phyloP scores from a whole-genome alignment of 805 yeast species.

The Cyberlindnera mycetangii region DNA sequence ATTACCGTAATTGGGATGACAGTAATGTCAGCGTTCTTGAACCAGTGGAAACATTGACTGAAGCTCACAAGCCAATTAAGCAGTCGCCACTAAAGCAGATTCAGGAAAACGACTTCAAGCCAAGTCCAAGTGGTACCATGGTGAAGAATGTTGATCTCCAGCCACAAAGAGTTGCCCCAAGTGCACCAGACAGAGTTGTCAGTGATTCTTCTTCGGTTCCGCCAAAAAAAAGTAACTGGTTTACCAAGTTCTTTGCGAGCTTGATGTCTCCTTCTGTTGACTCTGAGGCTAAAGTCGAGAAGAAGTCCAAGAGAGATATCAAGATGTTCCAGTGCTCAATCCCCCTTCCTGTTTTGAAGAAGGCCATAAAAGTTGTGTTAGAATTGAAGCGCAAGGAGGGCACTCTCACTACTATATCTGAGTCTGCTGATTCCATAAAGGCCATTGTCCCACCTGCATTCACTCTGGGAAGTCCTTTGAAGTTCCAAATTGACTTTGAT shows the following conservation, averaged over 20 bases:
- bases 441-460: slow-evolving; percentile 47
- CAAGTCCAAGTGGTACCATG: slow-evolving; percentile 21
- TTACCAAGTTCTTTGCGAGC: slow-evolving; percentile 36
- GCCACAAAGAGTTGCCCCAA: slow-evolving; percentile 24
- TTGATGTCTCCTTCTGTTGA: slow-evolving; percentile 21
- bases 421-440: slow-evolving; percentile 40
- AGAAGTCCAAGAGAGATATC: slow-evolving; percentile 9
- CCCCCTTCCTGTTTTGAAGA: slow-evolving; percentile 22
- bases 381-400: slow-evolving; percentile 49
- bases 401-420: slow-evolving; percentile 43
- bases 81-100: slow-evolving; percentile 25
- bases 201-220: slow-evolving; percentile 19
- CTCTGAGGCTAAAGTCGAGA: slow-evolving; percentile 12
- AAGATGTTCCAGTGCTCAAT: slow-evolving; percentile 19
- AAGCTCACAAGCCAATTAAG: slow-evolving; percentile 12
- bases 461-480: slow-evolving; percentile 44
- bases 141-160: slow-evolving; percentile 7
- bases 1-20: slow-evolving; percentile 10
- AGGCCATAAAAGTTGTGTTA: slow-evolving; percentile 36
- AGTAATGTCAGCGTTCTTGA: not conserved
- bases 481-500: slow-evolving; percentile 42
- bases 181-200: slow-evolving; percentile 18
- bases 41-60: slow-evolving; percentile 3
- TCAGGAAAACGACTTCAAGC: slow-evolving; percentile 20
- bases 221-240: slow-evolving; percentile 33